Base-by-base conservation (phyloP, 306 rosid species). In the Cucurbita pepo region DNA sequence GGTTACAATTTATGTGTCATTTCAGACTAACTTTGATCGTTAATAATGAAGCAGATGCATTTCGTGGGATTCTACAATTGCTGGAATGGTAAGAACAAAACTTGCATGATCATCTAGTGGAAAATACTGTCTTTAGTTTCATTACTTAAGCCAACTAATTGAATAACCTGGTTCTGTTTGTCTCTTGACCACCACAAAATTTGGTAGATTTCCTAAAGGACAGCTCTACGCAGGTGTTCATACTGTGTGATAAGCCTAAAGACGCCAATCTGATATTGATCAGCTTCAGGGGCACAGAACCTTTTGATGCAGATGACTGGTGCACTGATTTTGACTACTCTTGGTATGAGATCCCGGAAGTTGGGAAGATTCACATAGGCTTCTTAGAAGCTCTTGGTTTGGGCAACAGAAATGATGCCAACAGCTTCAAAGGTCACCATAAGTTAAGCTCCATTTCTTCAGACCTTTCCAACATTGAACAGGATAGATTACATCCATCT, bases 371-470 rank as follows among this genome's bases (percentile, higher is more conserved):
- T 58, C 96, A 91, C 78, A 84, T 87, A 74, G 96, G 97, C 8
- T 91, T 91, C 85, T 70, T 87, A 34, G 97, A 91, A 81, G 96
- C 97, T 76, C 83, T 91, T 38, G 97, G 97, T 65, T 74, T 88
- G 60, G 92, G 96, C 37, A 85, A 54, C 75, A 80, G 96, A 83
- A 64, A 56, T 11, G 56, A 82, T 37, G 80, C 61, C n/a, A 51
- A 38, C 36, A 82, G 85, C 77, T 88, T 88, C 81, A 54, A 60
- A 45, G 62, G 56, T 75, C 75, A 83, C 19, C 89, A 84, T 63
- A 58, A 48, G 19, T 37, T 9, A 16, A 71, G 10, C 51, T 34
- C 74, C 52, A 52, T 18, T 48, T 57, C 43, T 45, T 67, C 55
- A 50, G 18, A 50, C 15, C 18, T 50, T 50, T 5, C 72, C 21